Conservation (phyloP, 148 eudicot species). For the Beta vulgaris region DNA sequence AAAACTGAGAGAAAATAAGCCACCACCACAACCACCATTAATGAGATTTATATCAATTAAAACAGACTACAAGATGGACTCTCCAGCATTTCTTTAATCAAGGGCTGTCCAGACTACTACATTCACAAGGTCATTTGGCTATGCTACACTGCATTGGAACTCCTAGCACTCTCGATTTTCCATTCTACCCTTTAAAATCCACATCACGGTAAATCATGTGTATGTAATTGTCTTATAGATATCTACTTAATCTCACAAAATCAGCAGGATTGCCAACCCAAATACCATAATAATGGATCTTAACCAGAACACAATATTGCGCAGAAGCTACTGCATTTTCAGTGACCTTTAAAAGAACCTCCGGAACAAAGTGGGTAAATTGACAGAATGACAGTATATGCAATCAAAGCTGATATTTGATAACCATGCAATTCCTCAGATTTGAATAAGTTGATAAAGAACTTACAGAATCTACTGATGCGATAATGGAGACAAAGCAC, state of each 20-base stretch:
- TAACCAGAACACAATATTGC: background rate
- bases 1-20: no score
- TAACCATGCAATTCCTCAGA: background rate
- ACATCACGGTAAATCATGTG: background rate
- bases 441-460: conserved; percentile 1
- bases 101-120: background rate
- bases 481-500: conserved; percentile 86
- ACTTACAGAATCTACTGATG: conserved; percentile 93
- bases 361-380: background rate
- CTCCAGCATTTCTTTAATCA: no score
- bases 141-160: background rate
- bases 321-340: background rate
- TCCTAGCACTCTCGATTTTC: background rate
- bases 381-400: conserved; percentile 2
- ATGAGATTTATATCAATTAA: no score
- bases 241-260: background rate
- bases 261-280: background rate
- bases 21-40: no score
- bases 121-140: background rate
- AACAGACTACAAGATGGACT: no score
- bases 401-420: background rate
- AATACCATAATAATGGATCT: background rate
- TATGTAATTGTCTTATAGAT: background rate
- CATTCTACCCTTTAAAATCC: background rate
- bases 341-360: background rate